Base-by-base conservation (phyloP, 208 protist genomes). In the Crithidia acanthocephali region DNA sequence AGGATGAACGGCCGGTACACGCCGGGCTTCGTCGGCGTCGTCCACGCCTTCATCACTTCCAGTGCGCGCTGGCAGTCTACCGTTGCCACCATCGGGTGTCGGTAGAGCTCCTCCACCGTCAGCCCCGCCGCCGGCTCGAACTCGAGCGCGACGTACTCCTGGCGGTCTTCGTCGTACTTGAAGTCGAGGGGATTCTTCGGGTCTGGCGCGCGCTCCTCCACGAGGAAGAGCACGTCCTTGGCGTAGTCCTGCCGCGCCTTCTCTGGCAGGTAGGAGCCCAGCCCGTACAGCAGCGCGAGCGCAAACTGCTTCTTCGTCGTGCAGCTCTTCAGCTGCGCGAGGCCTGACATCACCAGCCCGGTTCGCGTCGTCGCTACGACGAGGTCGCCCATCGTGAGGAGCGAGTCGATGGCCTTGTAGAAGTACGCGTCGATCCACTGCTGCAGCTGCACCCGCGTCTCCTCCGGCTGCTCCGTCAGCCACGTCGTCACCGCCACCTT, bases 1-100 rank as follows among this genome's bases (percentile, higher is more conserved):
- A 99, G 74, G 47, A 99, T 86, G 67, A 99, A 98, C 1, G 98
- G 98, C 25, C 97, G 83, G 68, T 94, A 95, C 27, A 92, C 75
- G 40, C 89, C 92, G 1, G 74, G 50, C 22, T 76, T 74, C 32
- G 89, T 66, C 20, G 92, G 88, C 75, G 77, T 67, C 58, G 98
- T 83, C 98, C 98, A 99, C 68, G 97, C 96, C 64, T 74, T 57
- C 76, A 99, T 87, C 55, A 98, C 90, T 42, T 88, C 86, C 37
- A 96, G 65, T 52, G 87, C 87, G 20, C 94, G 87, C 79, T 99
- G 97, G 71, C 98, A 96, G 42, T 99, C 97, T 40, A 95, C 83
- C 30, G 98, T 99, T 15, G 72, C 35, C 23, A 99, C 88, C 92
- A 98, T 98, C 20, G 91, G 91, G 44, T 93, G 67, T 18, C 71